Evolutionary conservation across 2,329 filamentous ascomycete genomes (phyloP).

Genomic region (Ambrosiella cleistominuta): DNA sequence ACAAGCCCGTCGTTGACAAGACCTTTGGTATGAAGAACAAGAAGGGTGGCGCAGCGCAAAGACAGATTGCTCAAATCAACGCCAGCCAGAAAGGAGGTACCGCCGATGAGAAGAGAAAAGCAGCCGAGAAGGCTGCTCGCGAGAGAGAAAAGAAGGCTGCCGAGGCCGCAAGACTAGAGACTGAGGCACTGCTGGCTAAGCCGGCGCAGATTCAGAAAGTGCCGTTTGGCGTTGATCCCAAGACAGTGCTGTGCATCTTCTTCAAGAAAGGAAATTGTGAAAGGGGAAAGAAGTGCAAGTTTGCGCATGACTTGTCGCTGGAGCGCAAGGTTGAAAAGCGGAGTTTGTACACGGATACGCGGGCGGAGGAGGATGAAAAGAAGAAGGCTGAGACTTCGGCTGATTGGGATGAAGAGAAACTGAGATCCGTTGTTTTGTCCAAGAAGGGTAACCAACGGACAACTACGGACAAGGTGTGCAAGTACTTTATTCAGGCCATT

Average conservation of each 20-base stretch:
- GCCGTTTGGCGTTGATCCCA: constrained; percentile 92
- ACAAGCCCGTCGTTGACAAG: constrained; percentile 75
- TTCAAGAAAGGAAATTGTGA: constrained; percentile 96
- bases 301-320: constrained; percentile 75
- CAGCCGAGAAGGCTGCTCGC: constrained; percentile 45
- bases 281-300: constrained; percentile 96
- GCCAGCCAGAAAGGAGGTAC: constrained; percentile 57
- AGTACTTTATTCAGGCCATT: constrained; percentile 91
- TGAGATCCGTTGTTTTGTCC: constrained; percentile 74
- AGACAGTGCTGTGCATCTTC: constrained; percentile 91
- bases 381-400: constrained; percentile 88
- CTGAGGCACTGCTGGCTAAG: constrained; percentile 68
- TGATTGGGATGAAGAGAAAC: constrained; percentile 94
- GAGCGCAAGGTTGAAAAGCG: constrained; percentile 88
- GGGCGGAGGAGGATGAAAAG: constrained; percentile 53
- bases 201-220: constrained; percentile 95
- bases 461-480: constrained; percentile 97
- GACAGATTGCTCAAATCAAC: constrained; percentile 69
- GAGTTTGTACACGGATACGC: constrained; percentile 72
- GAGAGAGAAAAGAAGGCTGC: constrained; percentile 84
- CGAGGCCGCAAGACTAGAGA: constrained; percentile 67
- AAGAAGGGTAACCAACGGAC: constrained; percentile 97
- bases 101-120: constrained; percentile 73
- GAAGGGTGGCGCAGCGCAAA: constrained; percentile 82
- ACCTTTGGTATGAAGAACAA: constrained; percentile 99